These are phyloP conservation scores for Talaromyces sp. DNA, from an alignment of 2,329 filamentous ascomycete genomes.

Conservation along the genomic window DNA sequence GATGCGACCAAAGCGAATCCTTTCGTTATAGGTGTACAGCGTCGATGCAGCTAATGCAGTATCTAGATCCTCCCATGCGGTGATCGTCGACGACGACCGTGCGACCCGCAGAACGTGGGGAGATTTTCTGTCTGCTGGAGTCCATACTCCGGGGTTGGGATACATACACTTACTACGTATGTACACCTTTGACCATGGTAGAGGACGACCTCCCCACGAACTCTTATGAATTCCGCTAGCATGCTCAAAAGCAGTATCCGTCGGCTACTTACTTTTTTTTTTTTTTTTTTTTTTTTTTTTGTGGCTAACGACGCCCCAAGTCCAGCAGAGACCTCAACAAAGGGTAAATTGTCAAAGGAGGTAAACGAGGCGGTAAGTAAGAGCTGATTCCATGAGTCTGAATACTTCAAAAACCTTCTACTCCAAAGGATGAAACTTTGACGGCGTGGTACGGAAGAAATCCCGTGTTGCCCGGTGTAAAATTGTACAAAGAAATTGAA, in stretches of 20 bases:
- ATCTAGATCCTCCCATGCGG: background rate
- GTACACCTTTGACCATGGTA: background rate
- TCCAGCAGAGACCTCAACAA: too few relatives aligned
- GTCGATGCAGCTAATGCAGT: background rate
- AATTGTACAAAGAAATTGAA: background rate
- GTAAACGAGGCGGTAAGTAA: background rate
- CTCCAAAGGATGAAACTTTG: background rate
- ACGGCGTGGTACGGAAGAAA: background rate
- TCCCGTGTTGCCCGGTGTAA: background rate
- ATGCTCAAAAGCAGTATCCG: background rate
- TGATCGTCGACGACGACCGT: background rate
- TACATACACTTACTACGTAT: background rate
- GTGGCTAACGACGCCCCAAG: too few relatives aligned
- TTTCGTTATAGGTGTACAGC: background rate
- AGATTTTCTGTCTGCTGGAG: background rate
- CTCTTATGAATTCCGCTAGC: background rate
- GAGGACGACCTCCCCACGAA: background rate
- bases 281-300: too few relatives aligned
- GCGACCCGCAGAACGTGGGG: background rate
- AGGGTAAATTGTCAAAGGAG: too few relatives aligned
- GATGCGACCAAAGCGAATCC: background rate
- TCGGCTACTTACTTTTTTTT: too few relatives aligned
- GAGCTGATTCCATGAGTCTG: too few relatives aligned
- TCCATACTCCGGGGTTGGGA: background rate
- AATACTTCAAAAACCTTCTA: too few relatives aligned